Conservation (phyloP, 2,329 filamentous ascomycete genomes). For the Pseudogymnoascus sp. region DNA sequence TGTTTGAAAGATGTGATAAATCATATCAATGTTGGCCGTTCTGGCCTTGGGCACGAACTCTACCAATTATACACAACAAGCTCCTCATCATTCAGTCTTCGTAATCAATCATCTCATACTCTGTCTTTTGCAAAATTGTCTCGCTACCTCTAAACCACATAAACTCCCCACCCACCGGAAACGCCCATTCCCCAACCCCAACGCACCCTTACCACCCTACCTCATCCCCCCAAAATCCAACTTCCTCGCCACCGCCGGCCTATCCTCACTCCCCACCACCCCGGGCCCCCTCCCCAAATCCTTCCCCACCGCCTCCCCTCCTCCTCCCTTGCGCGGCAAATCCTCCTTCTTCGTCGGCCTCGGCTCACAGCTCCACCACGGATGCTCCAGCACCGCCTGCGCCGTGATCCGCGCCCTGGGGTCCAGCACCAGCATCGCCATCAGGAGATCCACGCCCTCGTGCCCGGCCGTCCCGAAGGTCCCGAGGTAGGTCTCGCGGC, state of each 20-base stretch:
- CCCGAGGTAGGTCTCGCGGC: constrained; percentile 62
- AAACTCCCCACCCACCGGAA: background rate
- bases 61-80: no score
- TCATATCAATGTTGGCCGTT: no score
- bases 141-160: background rate
- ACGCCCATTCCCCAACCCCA: background rate
- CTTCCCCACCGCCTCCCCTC: constrained; percentile 66
- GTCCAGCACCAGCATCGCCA: constrained; percentile 76
- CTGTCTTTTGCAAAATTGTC: background rate
- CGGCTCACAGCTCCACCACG: constrained; percentile 79
- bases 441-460: constrained; percentile 78
- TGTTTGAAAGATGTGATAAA: no score
- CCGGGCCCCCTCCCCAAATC: constrained; percentile 73
- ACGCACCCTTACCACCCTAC: background rate
- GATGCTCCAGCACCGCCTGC: constrained; percentile 66
- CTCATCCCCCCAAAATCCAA: constrained; percentile 26
- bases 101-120: no score
- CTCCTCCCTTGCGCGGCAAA: constrained; percentile 68
- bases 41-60: no score
- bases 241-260: constrained; percentile 22
- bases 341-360: constrained; percentile 74
- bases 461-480: constrained; percentile 74
- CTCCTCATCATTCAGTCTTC: no score
- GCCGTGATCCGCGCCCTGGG: constrained; percentile 78
- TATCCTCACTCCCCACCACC: constrained; percentile 38